phyloP scores from a whole-genome alignment of 1,139 yeast species.

The Meyerozyma athensensis region DNA sequence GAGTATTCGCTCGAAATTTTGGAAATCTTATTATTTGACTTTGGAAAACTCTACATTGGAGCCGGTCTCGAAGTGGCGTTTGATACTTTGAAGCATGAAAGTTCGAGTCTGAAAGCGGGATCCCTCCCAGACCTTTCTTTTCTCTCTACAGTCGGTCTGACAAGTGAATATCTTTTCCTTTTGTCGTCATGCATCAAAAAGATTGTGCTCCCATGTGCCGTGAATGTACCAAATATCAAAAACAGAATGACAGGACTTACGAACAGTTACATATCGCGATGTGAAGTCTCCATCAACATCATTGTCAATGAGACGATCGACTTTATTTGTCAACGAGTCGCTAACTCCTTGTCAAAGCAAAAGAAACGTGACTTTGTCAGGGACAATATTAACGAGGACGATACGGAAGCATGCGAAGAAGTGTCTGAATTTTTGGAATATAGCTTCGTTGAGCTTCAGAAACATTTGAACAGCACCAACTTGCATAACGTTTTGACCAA shows the following conservation, averaged over 20 bases:
- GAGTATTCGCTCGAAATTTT: constrained; percentile 63
- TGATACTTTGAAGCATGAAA: constrained; percentile 32
- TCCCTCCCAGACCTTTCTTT: constrained; percentile 39
- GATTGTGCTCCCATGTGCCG: constrained; percentile 67
- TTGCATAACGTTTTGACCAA: constrained; percentile 48
- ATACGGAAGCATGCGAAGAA: constrained; percentile 66
- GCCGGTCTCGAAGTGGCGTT: constrained; percentile 71
- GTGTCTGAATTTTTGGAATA: constrained; percentile 50
- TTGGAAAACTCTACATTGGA: constrained; percentile 72
- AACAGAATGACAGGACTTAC: constrained; percentile 60
- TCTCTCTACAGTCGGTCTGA: constrained; percentile 48
- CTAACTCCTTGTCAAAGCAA: constrained; percentile 52
- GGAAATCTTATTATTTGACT: constrained; percentile 61
- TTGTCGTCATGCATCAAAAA: constrained; percentile 69
- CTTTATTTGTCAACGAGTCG: constrained; percentile 44
- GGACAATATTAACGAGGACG: constrained; percentile 51
- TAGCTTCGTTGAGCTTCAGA: constrained; percentile 31
- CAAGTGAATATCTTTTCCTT: constrained; percentile 61
- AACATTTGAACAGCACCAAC: constrained; percentile 49
- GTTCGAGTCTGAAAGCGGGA: constrained; percentile 18
- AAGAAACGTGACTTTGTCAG: constrained; percentile 55
- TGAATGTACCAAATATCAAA: constrained; percentile 57
- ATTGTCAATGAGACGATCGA: constrained; percentile 59
- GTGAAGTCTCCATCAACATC: constrained; percentile 66
- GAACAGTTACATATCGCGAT: constrained; percentile 60